Evolutionary conservation across 208 protist species (phyloP), one percentile per base, ranked within the genome.

Genomic region (Leishmania tropica): DNA sequence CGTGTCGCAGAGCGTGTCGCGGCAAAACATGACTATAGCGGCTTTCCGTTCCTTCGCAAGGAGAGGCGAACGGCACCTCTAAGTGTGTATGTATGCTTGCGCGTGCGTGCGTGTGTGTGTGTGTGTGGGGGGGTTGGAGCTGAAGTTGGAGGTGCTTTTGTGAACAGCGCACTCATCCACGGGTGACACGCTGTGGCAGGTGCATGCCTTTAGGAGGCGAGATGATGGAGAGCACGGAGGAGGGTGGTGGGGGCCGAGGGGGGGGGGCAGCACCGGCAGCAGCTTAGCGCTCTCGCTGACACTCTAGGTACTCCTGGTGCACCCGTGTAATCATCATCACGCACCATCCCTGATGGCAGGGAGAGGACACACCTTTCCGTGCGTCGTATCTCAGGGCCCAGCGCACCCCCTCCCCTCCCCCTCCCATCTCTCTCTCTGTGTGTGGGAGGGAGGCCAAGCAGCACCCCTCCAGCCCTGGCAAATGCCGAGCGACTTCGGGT

Each of bases 1-100:
- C 31, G 82, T 81, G 64, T 85, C 64, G 78, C 51, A 64, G 4
- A 81, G 76, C 1, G 77, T 60, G 40, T 85, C 82, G 0, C 13
- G 24, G 48, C 60, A 65, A 42, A 71, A 75, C 81, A 85, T 81
- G 15, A 28, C 35, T 3, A 68, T 40, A 28, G 53, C 11, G 35
- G 47, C 17, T 28, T 19, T 53, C 70, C 11, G 13, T 74, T 35
- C 1, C 70, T 13, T 40, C 24, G 40, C 31, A 72, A 47, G 40
- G 15, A 75, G 11, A 21, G 71, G 15, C 28, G n/a, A 21, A 2
- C 24, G 15, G 8, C 21, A 75, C 21, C 28, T 58, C 7, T 11
- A 24, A 2, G 47, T 40, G 24, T 4, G 17, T 51, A 28, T 75
- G 45, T 51, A 13, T 51, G n/a, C 42, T 42, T 42, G 17, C 4